Evolutionary conservation across 2,329 filamentous ascomycete species (phyloP), one percentile per base, ranked within the genome.

Genomic region (Talaromyces atroroseus): DNA sequence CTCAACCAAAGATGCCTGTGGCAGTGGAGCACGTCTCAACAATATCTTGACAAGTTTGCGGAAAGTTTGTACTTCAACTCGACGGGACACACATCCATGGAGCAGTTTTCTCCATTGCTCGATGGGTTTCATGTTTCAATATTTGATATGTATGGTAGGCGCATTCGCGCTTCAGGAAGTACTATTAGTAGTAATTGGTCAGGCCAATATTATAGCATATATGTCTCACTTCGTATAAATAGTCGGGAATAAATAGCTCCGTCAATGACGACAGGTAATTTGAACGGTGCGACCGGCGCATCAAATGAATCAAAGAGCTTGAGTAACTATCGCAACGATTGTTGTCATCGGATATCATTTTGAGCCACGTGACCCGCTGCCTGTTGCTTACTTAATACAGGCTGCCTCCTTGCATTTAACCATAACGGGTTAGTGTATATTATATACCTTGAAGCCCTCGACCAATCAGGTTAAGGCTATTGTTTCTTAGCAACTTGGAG

Each of bases 61-160:
- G 63, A 76, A 75, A 47, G 74, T 70, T 20, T 66, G 62, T 11
- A 66, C 68, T 57, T 71, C 71, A 51, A 73, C 66, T 29, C 71
- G 70, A 58, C 68, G 67, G 56, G 66, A 63, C 55, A 73, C 59
- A 62, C 71, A 72, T 60, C 66, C 66, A 49, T 66, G 63, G 66
- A 74, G 62, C 62, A 73, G 70, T 54, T 63, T 65, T 60, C 61
- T 67, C 71, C 71, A 74, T 67, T 72, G 69, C n/a, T 61, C 50
- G 60, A 68, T 66, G 49, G 66, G 60, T 49, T 54, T 54, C 52
- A 54, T 54, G 18, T 44, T 49, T 42, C 40, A 21, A 42, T 42
- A 21, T 40, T 38, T 38, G 16, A 16, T 44, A 20, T n/a, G 23
- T 21, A 44, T 14, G 18, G 40, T 6, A 10, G 24, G 20, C 40